These are phyloP conservation scores for Kwoniella mangroviensis DNA, from an alignment of 768 basidiomycete species.

Conservation along the genomic window DNA sequence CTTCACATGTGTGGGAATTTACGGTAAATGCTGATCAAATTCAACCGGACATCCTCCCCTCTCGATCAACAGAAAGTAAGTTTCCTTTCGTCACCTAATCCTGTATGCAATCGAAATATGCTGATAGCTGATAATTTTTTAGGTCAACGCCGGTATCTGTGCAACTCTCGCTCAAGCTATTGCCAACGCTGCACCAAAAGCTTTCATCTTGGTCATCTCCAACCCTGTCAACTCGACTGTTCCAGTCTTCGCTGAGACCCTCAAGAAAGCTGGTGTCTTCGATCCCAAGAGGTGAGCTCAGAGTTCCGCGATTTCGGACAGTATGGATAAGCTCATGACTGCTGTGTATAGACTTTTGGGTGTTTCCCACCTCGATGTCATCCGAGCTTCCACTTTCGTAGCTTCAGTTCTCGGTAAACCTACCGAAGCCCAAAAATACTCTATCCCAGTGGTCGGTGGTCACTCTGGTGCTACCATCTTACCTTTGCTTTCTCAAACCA, in stretches of 20 bases:
- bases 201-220: conserved; percentile 95
- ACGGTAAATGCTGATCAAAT: conserved; percentile 58
- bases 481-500: conserved; percentile 85
- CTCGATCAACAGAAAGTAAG: conserved; percentile 28
- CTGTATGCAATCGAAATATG: neutral
- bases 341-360: conserved; percentile 69
- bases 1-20: neutral
- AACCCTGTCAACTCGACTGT: conserved; percentile 94
- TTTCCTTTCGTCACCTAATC: neutral
- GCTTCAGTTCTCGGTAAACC: conserved; percentile 64
- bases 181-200: conserved; percentile 81
- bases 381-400: conserved; percentile 91
- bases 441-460: conserved; percentile 88
- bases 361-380: conserved; percentile 97
- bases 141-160: conserved; percentile 96
- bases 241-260: conserved; percentile 90
- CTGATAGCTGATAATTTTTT: neutral
- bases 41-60: neutral
- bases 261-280: conserved; percentile 89
- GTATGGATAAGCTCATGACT: conserved; percentile 8
- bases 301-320: neutral
- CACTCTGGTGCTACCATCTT: conserved; percentile 98
- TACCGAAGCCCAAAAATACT: conserved; percentile 65
- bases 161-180: conserved; percentile 90
- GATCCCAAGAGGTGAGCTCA: conserved; percentile 68